A percentile compares a stretch with the other conserved stretches of the same genome.
Conservation (phyloP, 345 rosid genomes). For the Eucalyptus curtisii region DNA sequence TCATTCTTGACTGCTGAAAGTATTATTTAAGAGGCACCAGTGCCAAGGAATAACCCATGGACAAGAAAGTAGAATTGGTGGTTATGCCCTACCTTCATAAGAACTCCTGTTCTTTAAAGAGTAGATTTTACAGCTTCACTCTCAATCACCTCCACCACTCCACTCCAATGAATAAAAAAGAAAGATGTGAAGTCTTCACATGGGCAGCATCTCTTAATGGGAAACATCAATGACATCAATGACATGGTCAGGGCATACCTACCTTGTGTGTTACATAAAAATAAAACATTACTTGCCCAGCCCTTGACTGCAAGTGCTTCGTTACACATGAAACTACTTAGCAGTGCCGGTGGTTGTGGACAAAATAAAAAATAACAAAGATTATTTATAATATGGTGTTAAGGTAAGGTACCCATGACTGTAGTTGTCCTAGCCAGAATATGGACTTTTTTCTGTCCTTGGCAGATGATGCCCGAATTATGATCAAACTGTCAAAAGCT, state of each 20-base stretch:
- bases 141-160: neutral
- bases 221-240: neutral
- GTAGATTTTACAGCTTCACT: neutral
- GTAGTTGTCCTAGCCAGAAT: neutral
- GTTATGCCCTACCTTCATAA: neutral
- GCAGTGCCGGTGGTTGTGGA: neutral
- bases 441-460: neutral
- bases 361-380: neutral
- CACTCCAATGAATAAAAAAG: neutral
- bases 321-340: neutral
- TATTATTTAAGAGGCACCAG: neutral
- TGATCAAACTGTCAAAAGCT: neutral
- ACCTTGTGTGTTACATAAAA: neutral
- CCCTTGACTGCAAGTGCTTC: neutral
- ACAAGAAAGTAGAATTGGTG: neutral
- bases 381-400: neutral
- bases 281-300: neutral
- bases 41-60: neutral
- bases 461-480: neutral
- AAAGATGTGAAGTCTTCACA: neutral
- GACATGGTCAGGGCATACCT: neutral
- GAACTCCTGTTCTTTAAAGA: neutral
- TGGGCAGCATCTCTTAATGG: neutral
- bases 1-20: neutral
- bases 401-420: neutral